A percentile compares a stretch with the other conserved stretches of the same genome.
These are phyloP conservation scores for Paraphoma sp. DNA, from an alignment of 2,329 filamentous ascomycete species.

Conservation along the genomic window DNA sequence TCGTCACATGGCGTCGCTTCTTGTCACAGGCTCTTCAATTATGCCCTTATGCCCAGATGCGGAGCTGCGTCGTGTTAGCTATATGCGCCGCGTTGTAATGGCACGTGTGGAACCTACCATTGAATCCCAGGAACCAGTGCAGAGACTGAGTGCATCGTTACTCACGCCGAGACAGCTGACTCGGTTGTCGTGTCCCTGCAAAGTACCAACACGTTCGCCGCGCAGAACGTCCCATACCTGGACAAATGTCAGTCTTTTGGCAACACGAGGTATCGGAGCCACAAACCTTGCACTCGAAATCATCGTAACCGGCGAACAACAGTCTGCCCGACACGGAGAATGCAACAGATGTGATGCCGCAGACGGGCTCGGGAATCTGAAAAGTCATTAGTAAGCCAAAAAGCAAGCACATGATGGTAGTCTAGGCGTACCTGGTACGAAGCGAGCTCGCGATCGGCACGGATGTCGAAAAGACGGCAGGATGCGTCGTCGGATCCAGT, in stretches of 20 bases:
- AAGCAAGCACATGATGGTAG: background rate
- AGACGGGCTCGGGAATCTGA: slow-evolving; percentile 95
- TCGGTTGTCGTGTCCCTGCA: slow-evolving; percentile 97
- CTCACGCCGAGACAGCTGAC: slow-evolving; percentile 98
- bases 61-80: slow-evolving; percentile 50
- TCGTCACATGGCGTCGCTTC: slow-evolving; percentile 40
- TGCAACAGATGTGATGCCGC: slow-evolving; percentile 96
- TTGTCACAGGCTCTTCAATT: slow-evolving; percentile 28
- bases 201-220: slow-evolving; percentile 94
- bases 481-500: slow-evolving; percentile 98
- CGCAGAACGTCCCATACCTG: slow-evolving; percentile 98
- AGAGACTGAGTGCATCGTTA: slow-evolving; percentile 98
- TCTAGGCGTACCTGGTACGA: slow-evolving; percentile 58
- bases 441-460: slow-evolving; percentile 83
- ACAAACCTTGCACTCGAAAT: slow-evolving; percentile 98
- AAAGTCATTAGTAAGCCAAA: slow-evolving; percentile 33
- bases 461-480: slow-evolving; percentile 96
- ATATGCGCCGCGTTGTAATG: slow-evolving; percentile 10
- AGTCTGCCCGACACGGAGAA: slow-evolving; percentile 96
- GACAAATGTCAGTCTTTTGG: too few relatives aligned
- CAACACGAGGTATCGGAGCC: background rate
- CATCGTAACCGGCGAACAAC: slow-evolving; percentile 96
- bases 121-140: slow-evolving; percentile 99
- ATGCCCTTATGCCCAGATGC: slow-evolving; percentile 63
- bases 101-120: slow-evolving; percentile 70